Conservation (phyloP, 179 eudicot genomes). For the Spinacia oleracea region DNA sequence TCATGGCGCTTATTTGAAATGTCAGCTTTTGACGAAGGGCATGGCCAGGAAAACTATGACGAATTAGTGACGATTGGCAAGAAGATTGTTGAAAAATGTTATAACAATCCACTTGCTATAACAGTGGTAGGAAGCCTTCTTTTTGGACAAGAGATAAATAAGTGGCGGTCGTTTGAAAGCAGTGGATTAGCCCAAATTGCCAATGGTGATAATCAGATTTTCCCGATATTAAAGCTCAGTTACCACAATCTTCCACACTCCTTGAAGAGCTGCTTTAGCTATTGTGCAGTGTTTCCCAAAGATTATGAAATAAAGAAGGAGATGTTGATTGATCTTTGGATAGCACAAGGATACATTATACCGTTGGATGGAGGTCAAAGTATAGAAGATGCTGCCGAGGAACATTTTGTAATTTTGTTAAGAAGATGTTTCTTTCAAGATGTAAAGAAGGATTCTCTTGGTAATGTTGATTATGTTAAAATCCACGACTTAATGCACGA, state of each 20-base stretch:
- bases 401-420: constrained; percentile 2
- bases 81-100: neutral
- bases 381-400: neutral
- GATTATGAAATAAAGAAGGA: neutral
- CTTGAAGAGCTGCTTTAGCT: neutral
- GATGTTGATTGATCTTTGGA: neutral
- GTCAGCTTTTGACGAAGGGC: neutral
- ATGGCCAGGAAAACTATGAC: neutral
- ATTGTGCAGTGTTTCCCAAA: neutral
- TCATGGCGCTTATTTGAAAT: neutral
- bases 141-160: neutral
- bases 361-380: neutral
- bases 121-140: neutral
- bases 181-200: neutral
- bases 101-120: neutral
- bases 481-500: constrained; percentile 5
- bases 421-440: constrained; percentile 3
- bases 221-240: neutral
- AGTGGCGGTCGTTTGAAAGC: neutral
- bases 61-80: neutral
- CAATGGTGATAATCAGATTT: neutral
- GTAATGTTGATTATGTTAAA: neutral
- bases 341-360: neutral
- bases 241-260: neutral
- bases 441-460: no score